Base-by-base conservation (phyloP, 2,329 filamentous ascomycete genomes). In the Neonectria magnoliae region DNA sequence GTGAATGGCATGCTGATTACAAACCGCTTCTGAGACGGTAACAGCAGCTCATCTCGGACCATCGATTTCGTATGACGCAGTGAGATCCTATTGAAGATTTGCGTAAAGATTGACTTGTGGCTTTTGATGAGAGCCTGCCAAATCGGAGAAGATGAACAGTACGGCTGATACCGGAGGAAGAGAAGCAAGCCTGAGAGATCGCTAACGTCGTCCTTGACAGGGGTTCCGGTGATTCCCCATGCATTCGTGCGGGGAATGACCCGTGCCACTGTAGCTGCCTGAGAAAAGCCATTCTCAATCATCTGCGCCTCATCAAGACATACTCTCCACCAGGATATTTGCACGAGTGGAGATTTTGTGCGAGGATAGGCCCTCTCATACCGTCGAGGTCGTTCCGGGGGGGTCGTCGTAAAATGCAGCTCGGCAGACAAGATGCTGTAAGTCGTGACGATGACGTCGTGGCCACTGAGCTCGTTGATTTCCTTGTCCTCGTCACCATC, bases 1-100 rank as follows among this genome's bases (percentile, higher is more conserved):
- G 92, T 96, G 73, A 98, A 97, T 0, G 96, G 93, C 76, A 97
- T 90, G 1, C 91, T 96, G 62, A 98, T 93, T 11, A 97, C 90
- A 67, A 93, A 90, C 10, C 96, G 89, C 73, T 92, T 94, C 75
- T 99, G 96, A 0, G 88, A 84, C 10, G 96, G 96, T 11, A 99
- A 79, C 2, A 84, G 83, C 41, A 98, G 84, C 73, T 99, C 94
- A 62, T 91, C 84, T 41, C 93, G 87, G 9, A 98, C 89, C 25
- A 88, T 84, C 25, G 90, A 88, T 77, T 98, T 99, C 2, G 91
- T 97, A 76, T 99, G 95, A 1, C 96, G 89, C 56, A 98, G 80
- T 3, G 93, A 87, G 45, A 98, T 88, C 1, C 80, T 83, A 18
- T 85, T 83, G 75, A 98, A 94, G 1, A 98, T 83, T 1, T 84